A percentile compares a stretch with the other conserved stretches of the same genome.
Conservation (phyloP, 495 filamentous ascomycete species). For the Xylaria grammica region DNA sequence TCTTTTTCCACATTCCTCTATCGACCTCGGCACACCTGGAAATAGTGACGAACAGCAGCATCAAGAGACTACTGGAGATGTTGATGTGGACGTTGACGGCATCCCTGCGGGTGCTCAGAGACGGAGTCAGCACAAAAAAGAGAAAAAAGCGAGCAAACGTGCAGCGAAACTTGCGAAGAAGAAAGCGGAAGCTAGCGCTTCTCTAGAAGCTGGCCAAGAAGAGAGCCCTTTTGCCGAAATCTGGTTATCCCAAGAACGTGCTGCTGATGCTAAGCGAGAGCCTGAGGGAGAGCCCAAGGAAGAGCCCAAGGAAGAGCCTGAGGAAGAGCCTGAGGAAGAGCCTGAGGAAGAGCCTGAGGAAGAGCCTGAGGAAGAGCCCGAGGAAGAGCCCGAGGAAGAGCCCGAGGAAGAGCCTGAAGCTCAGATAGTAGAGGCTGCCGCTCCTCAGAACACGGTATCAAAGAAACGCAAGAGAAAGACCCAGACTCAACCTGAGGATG, state of each 20-base stretch:
- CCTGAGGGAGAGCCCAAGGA: too few species aligned
- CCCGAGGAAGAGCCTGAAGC: constrained; percentile 1
- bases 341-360: not conserved
- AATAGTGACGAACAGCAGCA: not conserved
- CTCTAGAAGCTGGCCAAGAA: not conserved
- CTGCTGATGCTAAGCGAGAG: not conserved
- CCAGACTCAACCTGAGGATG: constrained; percentile 1
- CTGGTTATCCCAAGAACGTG: constrained; percentile 17
- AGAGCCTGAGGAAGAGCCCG: not conserved
- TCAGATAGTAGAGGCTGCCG: not conserved
- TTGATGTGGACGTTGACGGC: not conserved
- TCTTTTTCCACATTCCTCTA: not conserved
- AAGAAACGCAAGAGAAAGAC: constrained; percentile 26
- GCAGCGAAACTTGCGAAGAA: constrained; percentile 29
- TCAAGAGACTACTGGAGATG: not conserved
- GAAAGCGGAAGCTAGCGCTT: constrained; percentile 30
- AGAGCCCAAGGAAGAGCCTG: constrained; percentile 5
- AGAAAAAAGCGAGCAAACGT: constrained; percentile 9
- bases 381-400: constrained; percentile 1
- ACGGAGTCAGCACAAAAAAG: constrained; percentile 2
- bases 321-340: constrained; percentile 7
- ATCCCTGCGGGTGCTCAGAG: not conserved
- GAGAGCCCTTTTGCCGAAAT: constrained; percentile 2
- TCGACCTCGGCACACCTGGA: not conserved
- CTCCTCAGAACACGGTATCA: not conserved